Evolutionary conservation across 73 alveolate genomes (phyloP).

Genomic region (Uronychia binucleata): DNA sequence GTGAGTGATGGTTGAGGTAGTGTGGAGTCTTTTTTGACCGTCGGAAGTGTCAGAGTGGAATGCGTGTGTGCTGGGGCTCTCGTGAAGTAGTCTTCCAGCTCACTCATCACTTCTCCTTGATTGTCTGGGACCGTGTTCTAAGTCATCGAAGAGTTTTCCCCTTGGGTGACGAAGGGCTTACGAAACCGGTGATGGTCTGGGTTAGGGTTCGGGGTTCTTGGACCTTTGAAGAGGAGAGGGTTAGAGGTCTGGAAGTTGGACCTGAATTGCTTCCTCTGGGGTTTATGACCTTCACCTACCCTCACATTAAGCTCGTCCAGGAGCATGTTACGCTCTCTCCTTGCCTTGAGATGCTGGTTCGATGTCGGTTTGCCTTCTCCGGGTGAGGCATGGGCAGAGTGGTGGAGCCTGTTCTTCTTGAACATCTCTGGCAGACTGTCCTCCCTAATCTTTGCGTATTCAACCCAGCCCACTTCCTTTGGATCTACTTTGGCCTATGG

Average conservation of each 20-base stretch:
- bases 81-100: neutral
- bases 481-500: neutral
- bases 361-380: neutral
- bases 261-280: neutral
- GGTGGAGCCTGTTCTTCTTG: neutral
- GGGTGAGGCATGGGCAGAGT: neutral
- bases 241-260: conserved; percentile 1
- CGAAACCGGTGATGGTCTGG: neutral
- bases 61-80: neutral
- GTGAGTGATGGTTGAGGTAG: too few relatives aligned
- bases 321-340: conserved; percentile 5
- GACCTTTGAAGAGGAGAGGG: too few relatives aligned
- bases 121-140: too few relatives aligned
- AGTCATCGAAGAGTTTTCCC: too few relatives aligned
- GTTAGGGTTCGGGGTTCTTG: neutral
- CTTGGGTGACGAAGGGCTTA: neutral
- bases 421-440: conserved; percentile 9
- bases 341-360: neutral
- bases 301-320: conserved; percentile 20
- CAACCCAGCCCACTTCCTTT: conserved; percentile 16
- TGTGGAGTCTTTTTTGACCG: too few relatives aligned
- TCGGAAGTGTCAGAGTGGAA: too few relatives aligned
- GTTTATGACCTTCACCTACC: neutral
- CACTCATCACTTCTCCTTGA: neutral
- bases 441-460: conserved; percentile 19